Base-by-base conservation (phyloP, 768 basidiomycete genomes). In the Lentinula sp. region DNA sequence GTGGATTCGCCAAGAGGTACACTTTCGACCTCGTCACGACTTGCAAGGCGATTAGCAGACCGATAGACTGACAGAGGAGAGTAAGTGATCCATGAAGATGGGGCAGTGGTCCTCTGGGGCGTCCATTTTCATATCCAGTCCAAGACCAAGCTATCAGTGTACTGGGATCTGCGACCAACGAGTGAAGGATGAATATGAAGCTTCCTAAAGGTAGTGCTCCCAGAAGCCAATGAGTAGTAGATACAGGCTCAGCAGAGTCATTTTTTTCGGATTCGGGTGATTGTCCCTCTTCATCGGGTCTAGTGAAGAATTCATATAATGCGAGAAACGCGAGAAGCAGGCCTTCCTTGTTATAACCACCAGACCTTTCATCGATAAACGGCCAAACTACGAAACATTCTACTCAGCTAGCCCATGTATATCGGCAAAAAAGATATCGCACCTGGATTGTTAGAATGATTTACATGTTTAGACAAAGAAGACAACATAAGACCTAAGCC, bases 71-170 rank as follows among this genome's bases (percentile, higher is more conserved):
- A 0, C 82, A 81, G 20, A 85, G 67, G 37, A 93, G 76, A 13
- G 91, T 91, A 51, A 90, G 70, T 0, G 82, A 79, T n/a, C 85
- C 85, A 66, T 89, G 85, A 4, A 89, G 71, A 66, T 88, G 84
- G 6, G 91, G 87, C 1, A 88, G 70, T 2, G 93, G 93, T 0
- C 93, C 93, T 54, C 75, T 81, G 37, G 85, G 80, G 3, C 68
- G 68, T 41, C 80, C 74, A 48, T 87, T 75, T 20, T 84, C 81
- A 64, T 87, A 95, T n/a, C 93, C 93, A 0, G 91, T 89, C 93
- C 93, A 95, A 2, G 90, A 87, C 89, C 91, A 93, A 18, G 90
- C 85, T 61, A 94, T 79, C 49, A 93, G 80, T 0, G 91, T 91
- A 64, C 86, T 87, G 1, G 88, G 76, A 61, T 95, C 93, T 2